Evolutionary conservation across 345 rosid genomes (phyloP), one percentile per base, ranked within the genome.

Genomic region (Ricinus communis): DNA sequence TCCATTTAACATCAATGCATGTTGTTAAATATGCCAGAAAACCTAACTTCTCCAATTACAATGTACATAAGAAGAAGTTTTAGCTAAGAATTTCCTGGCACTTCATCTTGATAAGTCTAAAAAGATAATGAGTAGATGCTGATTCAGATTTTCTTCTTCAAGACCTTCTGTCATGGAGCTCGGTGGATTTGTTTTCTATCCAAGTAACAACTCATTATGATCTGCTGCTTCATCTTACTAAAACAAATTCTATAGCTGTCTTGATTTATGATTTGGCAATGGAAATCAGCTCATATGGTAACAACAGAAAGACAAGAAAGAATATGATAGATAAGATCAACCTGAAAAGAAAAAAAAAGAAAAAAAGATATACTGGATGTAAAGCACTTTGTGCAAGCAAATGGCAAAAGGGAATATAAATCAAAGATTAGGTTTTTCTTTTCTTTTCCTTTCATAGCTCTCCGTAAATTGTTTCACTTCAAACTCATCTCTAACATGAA

Each of bases 211-310:
- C 51, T 25, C 49, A 28, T 30, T 22, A 54, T 19, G 24, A 43
- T 19, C 41, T 36, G 27, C 28, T 60, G 9, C 25, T 4, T 10
- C 4, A 31, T 9, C 40, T 56, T 66, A 27, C 18, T 4, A 28
- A 47, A 31, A 10, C 59, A 41, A 63, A 54, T 19, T 46, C 8
- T 57, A 12, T 52, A 53, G 46, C 22, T 68, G 38, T n/a, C 27
- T 24, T 25, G 14, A 3, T 8, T 5, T n/a, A 49, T 55, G 52
- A 12, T 25, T 18, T 68, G 8, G 16, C 50, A 41, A 27, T 38
- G 24, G n/a, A n/a, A 46, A 21, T 46, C 40, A 16, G 1, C 55
- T 51, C 55, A 43, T 69, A 40, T 41, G 72, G 72, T 40, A 57
- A 69, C 27, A 25, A 43, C 53, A 56, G 43, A 69, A 52, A 15